Percentiles rank a stretch among this genome's conserved stretches.
These are phyloP conservation scores for Zea luxurians DNA, from an alignment of 176 grass and related monocot genomes.

Conservation along the genomic window DNA sequence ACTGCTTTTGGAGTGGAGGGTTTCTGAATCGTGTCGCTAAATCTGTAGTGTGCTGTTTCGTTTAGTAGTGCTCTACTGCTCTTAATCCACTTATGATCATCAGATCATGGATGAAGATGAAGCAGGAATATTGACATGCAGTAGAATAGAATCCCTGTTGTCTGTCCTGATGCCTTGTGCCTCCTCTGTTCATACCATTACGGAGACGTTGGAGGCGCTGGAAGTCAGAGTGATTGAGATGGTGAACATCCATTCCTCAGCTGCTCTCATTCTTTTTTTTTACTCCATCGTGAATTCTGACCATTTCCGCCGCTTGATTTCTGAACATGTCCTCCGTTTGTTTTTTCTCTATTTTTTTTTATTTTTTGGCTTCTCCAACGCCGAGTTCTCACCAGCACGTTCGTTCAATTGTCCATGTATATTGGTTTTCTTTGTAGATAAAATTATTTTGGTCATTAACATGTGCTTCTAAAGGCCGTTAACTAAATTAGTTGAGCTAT, in stretches of 20 bases:
- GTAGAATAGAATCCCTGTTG: neutral
- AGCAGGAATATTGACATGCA: slow-evolving; percentile 9
- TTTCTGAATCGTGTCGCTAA: neutral
- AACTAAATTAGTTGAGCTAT: neutral
- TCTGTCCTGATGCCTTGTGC: neutral
- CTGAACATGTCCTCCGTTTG: neutral
- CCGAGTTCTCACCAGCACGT: slow-evolving; percentile 33
- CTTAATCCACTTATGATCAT: neutral
- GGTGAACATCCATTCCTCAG: slow-evolving; percentile 22
- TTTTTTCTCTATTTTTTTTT: neutral
- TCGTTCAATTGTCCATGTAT: neutral
- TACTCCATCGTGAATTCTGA: neutral
- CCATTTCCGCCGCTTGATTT: neutral
- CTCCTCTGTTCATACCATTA: neutral
- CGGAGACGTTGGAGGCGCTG: too few relatives aligned
- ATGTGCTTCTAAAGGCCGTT: neutral
- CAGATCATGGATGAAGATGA: neutral
- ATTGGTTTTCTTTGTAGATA: neutral
- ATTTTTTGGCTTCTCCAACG: neutral
- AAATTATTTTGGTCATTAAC: neutral
- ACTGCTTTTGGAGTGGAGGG: neutral
- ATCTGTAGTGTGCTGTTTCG: neutral
- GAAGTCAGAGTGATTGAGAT: neutral
- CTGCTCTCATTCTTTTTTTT: neutral
- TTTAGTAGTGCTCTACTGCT: neutral